Percentiles rank a stretch among this genome's conserved stretches.
These are phyloP conservation scores for Blastobotrys terrestris DNA, from an alignment of 805 yeast genomes.

Conservation along the genomic window DNA sequence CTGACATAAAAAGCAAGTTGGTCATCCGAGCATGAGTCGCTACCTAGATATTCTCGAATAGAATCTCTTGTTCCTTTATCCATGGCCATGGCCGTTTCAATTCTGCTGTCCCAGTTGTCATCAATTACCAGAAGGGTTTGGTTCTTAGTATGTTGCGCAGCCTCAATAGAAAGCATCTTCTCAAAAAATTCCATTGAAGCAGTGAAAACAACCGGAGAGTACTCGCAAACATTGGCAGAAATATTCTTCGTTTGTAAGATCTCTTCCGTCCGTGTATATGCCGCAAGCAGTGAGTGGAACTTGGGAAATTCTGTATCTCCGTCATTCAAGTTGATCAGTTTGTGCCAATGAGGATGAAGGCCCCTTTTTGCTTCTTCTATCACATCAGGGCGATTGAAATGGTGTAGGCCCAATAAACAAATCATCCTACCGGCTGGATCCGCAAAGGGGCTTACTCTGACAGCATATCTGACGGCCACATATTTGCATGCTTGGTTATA, in stretches of 20 bases:
- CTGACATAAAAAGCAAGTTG: conserved; percentile 24
- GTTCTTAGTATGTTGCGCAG: conserved; percentile 39
- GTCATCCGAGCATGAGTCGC: background rate
- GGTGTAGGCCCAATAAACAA: conserved; percentile 57
- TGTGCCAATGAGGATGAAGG: conserved; percentile 76
- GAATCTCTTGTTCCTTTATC: conserved; percentile 47
- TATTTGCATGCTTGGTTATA: conserved; percentile 50
- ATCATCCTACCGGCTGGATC: conserved; percentile 64
- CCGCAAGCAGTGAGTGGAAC: conserved; percentile 36
- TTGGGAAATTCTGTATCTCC: conserved; percentile 46
- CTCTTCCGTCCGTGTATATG: conserved; percentile 14
- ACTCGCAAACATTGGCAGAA: background rate
- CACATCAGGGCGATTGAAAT: conserved; percentile 59
- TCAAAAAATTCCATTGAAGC: conserved; percentile 49
- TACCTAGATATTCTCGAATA: conserved; percentile 22
- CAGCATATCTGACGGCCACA: conserved; percentile 58
- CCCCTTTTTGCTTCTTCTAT: conserved; percentile 78
- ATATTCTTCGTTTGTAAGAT: background rate
- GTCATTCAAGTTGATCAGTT: conserved; percentile 39
- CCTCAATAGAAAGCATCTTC: conserved; percentile 59
- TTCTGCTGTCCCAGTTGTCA: conserved; percentile 64
- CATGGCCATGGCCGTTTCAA: conserved; percentile 61
- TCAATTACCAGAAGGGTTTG: conserved; percentile 56
- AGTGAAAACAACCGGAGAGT: conserved; percentile 12
- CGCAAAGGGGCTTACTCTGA: conserved; percentile 56